These are phyloP conservation scores for Boechera stricta DNA, from an alignment of 345 rosid genomes.

Conservation along the genomic window DNA sequence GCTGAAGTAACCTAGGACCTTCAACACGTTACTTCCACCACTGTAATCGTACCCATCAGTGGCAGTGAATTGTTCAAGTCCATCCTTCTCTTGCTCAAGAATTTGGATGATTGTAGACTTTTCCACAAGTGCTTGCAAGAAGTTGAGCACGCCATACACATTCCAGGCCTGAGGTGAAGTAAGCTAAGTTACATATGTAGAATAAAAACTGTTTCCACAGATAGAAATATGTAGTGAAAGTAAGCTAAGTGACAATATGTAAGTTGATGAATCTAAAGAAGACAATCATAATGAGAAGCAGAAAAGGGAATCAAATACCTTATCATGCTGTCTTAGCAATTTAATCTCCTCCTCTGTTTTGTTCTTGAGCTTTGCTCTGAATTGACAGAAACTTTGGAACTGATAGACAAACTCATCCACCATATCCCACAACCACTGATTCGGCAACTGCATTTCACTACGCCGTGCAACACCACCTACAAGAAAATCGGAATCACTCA, in stretches of 20 bases:
- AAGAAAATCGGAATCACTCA: background rate
- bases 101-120: constrained; percentile 86
- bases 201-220: no score
- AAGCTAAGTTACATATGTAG: no score
- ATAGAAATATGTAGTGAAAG: no score
- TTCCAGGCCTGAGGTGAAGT: constrained; percentile 78
- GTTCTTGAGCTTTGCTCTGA: constrained; percentile 94
- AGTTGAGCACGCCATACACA: constrained; percentile 98
- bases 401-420: constrained; percentile 99
- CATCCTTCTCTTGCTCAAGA: constrained; percentile 92
- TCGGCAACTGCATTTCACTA: constrained; percentile 96
- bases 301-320: constrained; percentile 48
- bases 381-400: constrained; percentile 97
- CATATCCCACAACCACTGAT: constrained; percentile 99
- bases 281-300: no score
- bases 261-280: no score
- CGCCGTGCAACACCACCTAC: constrained; percentile 92
- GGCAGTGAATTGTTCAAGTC: constrained; percentile 90
- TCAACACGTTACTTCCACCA: constrained; percentile 98
- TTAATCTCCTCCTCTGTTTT: constrained; percentile 90
- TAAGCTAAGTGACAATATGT: no score
- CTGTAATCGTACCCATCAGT: constrained; percentile 95
- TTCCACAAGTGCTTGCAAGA: constrained; percentile 96
- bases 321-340: constrained; percentile 73
- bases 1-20: constrained; percentile 97